phyloP scores from a whole-genome alignment of 1,284 basidiomycete species.

The Sporisorium graminicola region DNA sequence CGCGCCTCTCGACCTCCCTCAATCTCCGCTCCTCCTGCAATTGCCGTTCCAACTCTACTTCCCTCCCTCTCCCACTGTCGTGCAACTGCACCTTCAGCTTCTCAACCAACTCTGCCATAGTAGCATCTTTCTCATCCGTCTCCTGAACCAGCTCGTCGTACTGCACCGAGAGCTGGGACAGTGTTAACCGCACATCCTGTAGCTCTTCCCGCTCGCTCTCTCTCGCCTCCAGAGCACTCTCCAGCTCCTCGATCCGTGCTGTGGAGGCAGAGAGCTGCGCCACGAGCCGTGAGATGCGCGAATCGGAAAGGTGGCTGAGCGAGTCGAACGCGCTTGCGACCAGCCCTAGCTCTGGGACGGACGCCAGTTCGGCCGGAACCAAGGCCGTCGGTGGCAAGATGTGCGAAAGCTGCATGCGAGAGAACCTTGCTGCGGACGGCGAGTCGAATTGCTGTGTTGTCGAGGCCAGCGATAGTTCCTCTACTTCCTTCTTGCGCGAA shows the following conservation, averaged over 20 bases:
- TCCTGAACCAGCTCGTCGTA: slow-evolving; percentile 28
- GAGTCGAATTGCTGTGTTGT: slow-evolving; percentile 16
- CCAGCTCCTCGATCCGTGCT: slow-evolving; percentile 18
- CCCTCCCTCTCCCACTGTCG: neutral
- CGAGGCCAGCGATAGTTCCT: neutral
- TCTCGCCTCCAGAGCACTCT: slow-evolving; percentile 14
- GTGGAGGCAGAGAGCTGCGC: slow-evolving; percentile 27
- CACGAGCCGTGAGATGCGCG: slow-evolving; percentile 19
- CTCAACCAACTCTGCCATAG: slow-evolving; percentile 13
- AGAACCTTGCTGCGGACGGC: slow-evolving; percentile 31
- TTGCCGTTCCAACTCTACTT: slow-evolving; percentile 10
- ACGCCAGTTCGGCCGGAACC: neutral
- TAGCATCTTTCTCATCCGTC: slow-evolving; percentile 20
- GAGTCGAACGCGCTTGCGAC: slow-evolving; percentile 25
- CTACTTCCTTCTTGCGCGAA: neutral
- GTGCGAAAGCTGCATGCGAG: slow-evolving; percentile 21
- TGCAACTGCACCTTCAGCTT: slow-evolving; percentile 6
- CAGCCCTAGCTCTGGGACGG: slow-evolving; percentile 7
- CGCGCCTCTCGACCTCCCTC: slow-evolving; percentile 32
- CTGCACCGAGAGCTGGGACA: slow-evolving; percentile 16
- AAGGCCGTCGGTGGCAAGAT: neutral
- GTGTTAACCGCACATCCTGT: slow-evolving; percentile 10
- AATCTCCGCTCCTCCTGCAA: slow-evolving; percentile 32
- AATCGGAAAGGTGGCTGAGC: slow-evolving; percentile 14
- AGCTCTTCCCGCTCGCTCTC: slow-evolving; percentile 13